A percentile compares a stretch with the other conserved stretches of the same genome.
Conservation (phyloP, 108 stramenopile species). For the Parietichytrium sp. region DNA sequence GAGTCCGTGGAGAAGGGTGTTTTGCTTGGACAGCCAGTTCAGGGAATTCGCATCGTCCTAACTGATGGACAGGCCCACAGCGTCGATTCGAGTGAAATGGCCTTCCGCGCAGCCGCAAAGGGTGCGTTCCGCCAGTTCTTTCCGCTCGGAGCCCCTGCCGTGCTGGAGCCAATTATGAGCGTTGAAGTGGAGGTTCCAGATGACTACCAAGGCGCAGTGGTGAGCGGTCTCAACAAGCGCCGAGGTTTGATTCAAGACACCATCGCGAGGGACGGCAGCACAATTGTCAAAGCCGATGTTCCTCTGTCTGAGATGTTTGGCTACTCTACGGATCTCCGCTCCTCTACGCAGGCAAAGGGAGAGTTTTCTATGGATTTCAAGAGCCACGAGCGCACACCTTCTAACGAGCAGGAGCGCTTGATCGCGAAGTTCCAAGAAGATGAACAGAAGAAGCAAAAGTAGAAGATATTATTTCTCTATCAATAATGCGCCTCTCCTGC, state of each 20-base stretch:
- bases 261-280: slow-evolving; percentile 75
- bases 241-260: slow-evolving; percentile 91
- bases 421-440: slow-evolving; percentile 77
- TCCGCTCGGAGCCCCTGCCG: slow-evolving; percentile 72
- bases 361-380: slow-evolving; percentile 99
- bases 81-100: slow-evolving; percentile 96
- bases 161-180: slow-evolving; percentile 94
- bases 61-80: slow-evolving; percentile 88
- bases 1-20: slow-evolving; percentile 87
- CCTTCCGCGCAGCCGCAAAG: slow-evolving; percentile 91
- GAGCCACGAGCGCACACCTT: slow-evolving; percentile 78
- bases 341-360: slow-evolving; percentile 93
- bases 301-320: slow-evolving; percentile 93
- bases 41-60: slow-evolving; percentile 69
- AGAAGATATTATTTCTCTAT: too few species aligned
- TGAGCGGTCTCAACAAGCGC: slow-evolving; percentile 85
- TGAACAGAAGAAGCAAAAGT: not conserved
- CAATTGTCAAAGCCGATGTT: slow-evolving; percentile 79
- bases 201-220: slow-evolving; percentile 94
- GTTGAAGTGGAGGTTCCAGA: slow-evolving; percentile 86
- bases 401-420: slow-evolving; percentile 77
- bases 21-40: slow-evolving; percentile 84
- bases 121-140: slow-evolving; percentile 86
- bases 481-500: too few species aligned
- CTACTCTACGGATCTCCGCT: slow-evolving; percentile 89